Evolutionary conservation across 2,329 filamentous ascomycete species (phyloP), one percentile per base, ranked within the genome.

Genomic region (Hysterium pulicare): DNA sequence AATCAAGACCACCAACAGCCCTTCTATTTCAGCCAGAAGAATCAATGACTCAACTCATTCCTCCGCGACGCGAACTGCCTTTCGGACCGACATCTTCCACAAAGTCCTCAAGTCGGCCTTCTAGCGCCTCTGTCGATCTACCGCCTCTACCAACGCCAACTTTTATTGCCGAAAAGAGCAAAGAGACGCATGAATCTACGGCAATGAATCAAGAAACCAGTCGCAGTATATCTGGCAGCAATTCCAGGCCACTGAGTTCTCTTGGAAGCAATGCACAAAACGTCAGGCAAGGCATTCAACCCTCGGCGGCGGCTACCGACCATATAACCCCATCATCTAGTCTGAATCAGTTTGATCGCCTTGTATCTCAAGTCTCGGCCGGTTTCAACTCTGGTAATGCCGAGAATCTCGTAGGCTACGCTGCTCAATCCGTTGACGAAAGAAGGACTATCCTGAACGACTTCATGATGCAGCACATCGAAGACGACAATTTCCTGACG

Each of bases 381-480:
- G 31, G 36, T 13, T 21, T 9, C 9, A 22, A 15, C 13, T 16
- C 42, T 2, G 16, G 32, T n/a, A 30, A 16, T 28, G 22, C n/a
- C 23, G 48, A 54, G 7, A 40, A 44, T 32, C 41, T 65, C 24
- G 47, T 54, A 20, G 40, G 42, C 6, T 75, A 73, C 44, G 64
- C 64, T 2, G 54, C 57, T 28, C 69, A 70, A 35, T 55, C 63
- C 19, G 58, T 63, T 13, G 68, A 74, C 16, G 56, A 62, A 24
- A 67, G 76, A 6, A 59, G 65, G 35, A 55, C 57, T 8, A 59
- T 69, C 9, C 53, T 80, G 15, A 73, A 77, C 40, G 61, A 73
- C 19, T 77, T 76, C 48, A 71, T 81, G 41, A 65, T 73, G 28
- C 65, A 68, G n/a, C 68, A 71, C 43, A 63, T 80, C 3, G 66